Evolutionary conservation across 768 basidiomycete genomes (phyloP).

Genomic region (Suillus subluteus): DNA sequence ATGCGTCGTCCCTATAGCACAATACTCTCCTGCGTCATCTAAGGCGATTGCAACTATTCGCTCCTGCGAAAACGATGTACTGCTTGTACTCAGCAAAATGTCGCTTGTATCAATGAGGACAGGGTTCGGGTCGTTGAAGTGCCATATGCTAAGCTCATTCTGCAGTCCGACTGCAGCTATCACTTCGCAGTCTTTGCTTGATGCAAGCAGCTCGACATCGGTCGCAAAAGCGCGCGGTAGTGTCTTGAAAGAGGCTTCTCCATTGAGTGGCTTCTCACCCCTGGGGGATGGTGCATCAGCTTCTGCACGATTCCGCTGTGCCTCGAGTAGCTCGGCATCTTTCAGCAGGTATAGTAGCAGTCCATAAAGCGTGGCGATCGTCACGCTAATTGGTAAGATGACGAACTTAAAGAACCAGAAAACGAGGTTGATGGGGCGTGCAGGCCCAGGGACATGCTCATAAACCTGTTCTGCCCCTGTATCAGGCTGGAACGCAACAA

Average conservation of each 20-base stretch:
- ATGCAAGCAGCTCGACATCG: slow-evolving; percentile 81
- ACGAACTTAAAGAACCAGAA: slow-evolving; percentile 85
- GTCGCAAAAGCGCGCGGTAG: slow-evolving; percentile 81
- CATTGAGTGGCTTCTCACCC: slow-evolving; percentile 38
- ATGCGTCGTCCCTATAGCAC: slow-evolving; percentile 72
- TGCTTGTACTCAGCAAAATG: slow-evolving; percentile 52
- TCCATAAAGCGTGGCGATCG: slow-evolving; percentile 72
- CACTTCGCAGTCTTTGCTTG: slow-evolving; percentile 66
- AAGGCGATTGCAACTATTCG: slow-evolving; percentile 66
- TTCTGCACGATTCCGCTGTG: slow-evolving; percentile 69
- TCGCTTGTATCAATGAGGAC: slow-evolving; percentile 55
- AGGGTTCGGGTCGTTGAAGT: slow-evolving; percentile 44
- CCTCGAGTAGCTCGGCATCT: slow-evolving; percentile 88
- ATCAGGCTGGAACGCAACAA: slow-evolving; percentile 66
- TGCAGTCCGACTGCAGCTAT: slow-evolving; percentile 76
- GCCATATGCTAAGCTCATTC: slow-evolving; percentile 79
- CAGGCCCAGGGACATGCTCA: slow-evolving; percentile 44
- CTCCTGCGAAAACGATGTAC: slow-evolving; percentile 49
- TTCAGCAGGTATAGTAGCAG: slow-evolving; percentile 87
- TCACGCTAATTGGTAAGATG: slow-evolving; percentile 80
- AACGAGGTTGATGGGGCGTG: slow-evolving; percentile 56
- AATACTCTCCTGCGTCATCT: slow-evolving; percentile 59
- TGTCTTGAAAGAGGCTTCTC: slow-evolving; percentile 60
- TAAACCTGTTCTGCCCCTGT: slow-evolving; percentile 28
- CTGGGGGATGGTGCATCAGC: slow-evolving; percentile 38